phyloP scores from a whole-genome alignment of 768 basidiomycete genomes.

The Lentinula sp. region DNA sequence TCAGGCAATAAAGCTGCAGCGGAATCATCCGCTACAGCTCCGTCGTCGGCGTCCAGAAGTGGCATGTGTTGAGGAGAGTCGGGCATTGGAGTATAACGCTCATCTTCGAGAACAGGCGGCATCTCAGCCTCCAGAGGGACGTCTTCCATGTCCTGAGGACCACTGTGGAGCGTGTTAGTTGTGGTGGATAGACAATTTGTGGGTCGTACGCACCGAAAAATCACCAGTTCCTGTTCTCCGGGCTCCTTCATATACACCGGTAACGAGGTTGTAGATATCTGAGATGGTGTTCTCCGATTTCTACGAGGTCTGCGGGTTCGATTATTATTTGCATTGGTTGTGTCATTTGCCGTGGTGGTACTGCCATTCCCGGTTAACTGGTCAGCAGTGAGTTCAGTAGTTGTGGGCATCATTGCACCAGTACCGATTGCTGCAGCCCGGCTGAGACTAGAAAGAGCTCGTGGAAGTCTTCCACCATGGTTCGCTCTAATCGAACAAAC shows the following conservation, averaged over 20 bases:
- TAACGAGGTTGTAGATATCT: conserved; percentile 71
- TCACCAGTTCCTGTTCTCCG: conserved; percentile 75
- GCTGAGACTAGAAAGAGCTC: conserved; percentile 7
- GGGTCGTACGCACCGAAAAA: conserved; percentile 37
- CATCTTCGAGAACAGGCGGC: conserved; percentile 31
- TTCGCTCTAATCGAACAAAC: conserved; percentile 1
- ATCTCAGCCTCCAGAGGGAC: conserved; percentile 35
- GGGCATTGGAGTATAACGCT: conserved; percentile 31
- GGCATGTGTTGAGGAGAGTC: conserved; percentile 35
- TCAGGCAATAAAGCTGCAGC: conserved; percentile 5
- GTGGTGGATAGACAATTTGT: not conserved
- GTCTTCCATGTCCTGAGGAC: conserved; percentile 50
- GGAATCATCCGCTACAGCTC: not conserved
- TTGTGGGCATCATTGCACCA: conserved; percentile 5
- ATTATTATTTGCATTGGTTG: conserved; percentile 19
- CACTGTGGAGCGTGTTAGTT: conserved; percentile 24
- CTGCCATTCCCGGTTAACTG: conserved; percentile 47
- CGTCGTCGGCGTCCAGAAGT: conserved; percentile 27
- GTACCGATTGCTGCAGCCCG: conserved; percentile 10
- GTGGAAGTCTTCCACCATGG: conserved; percentile 14
- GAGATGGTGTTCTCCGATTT: conserved; percentile 63
- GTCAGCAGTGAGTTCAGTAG: conserved; percentile 47
- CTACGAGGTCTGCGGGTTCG: conserved; percentile 35
- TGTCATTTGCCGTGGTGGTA: conserved; percentile 15
- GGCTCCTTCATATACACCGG: conserved; percentile 83